Base-by-base conservation (phyloP, 164 flowering plant genomes). In the Chimonanthus salicifolius region DNA sequence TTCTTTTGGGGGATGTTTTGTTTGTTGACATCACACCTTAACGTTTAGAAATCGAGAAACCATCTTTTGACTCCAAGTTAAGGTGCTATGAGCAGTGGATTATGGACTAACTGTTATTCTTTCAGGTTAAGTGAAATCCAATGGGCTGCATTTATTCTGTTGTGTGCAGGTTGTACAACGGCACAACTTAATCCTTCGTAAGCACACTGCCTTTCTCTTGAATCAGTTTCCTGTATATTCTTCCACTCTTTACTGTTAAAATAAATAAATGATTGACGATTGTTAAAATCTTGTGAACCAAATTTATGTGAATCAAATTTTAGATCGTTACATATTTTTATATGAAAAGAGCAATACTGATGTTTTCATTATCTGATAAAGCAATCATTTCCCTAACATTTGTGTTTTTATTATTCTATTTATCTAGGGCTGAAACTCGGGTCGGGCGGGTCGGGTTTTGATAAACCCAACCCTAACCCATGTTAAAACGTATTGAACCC, bases 151-250 rank as follows among this genome's bases (percentile, higher is more conserved):
- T 94, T 94, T 77, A 82, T 92, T 84, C 81, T 94, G 68, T 72
- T 94, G 46, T 87, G 96, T 84, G 94, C 92, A 2, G 99, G 99
- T 43, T 91, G 97, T 84, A 93, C 99, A 62, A 95, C 99, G 7
- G 97, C 99, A 74, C 99, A 95, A 79, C 92, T 95, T 67, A 84
- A 90, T 78, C 71, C 99, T 21, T 84, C 82, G 97, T 94, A 87
- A 87, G 96, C 49, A 18, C 66, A 58, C 63, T 74, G 50, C 11
- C 16, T 72, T 64, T 44, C 49, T 67, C 43, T 62, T 62, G 18
- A 18, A 7, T 33, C 33, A 33, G 33, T 33, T 33, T 33, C 33
- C 33, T 33, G 33, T 33, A 33, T 33, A 33, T 33, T 33, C 33
- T 33, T 33, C 33, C 33, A 33, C 2, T 33, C 33, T 33, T 33